Evolutionary conservation across 2,329 filamentous ascomycete genomes (phyloP).

Genomic region (Dactylella cylindrospora): DNA sequence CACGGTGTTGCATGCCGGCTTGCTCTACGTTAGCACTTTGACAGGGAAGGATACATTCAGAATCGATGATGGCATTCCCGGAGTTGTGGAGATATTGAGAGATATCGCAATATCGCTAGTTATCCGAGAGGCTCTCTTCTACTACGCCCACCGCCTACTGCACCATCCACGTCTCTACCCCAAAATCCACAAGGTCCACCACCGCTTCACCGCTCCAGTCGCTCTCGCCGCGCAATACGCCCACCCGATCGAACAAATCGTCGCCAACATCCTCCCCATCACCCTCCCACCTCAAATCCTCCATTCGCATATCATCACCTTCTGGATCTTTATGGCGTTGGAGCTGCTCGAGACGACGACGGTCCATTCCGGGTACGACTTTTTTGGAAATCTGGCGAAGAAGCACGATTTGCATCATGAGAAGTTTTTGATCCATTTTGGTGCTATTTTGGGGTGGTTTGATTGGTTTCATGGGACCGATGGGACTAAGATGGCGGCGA

Average conservation of each 20-base stretch:
- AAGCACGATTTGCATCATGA: conserved; percentile 63
- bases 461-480: conserved; percentile 62
- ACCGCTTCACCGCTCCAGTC: conserved; percentile 61
- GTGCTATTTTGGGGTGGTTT: conserved; percentile 56
- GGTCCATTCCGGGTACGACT: conserved; percentile 63
- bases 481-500: conserved; percentile 32
- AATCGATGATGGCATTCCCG: conserved; percentile 53
- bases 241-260: conserved; percentile 61
- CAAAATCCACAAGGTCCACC: conserved; percentile 61
- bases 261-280: conserved; percentile 60
- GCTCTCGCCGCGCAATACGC: conserved; percentile 61
- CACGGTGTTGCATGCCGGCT: conserved; percentile 50
- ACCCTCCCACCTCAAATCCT: conserved; percentile 57
- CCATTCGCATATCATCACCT: conserved; percentile 57
- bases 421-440: conserved; percentile 60
- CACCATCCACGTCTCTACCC: conserved; percentile 58
- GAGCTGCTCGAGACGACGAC: conserved; percentile 59
- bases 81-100: conserved; percentile 51
- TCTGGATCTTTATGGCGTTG: conserved; percentile 57
- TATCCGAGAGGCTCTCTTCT: conserved; percentile 59
- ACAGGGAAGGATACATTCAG: conserved; percentile 50
- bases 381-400: conserved; percentile 56
- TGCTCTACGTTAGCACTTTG: conserved; percentile 47
- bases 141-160: conserved; percentile 60
- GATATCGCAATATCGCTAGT: conserved; percentile 55